These are phyloP conservation scores for Ceratocystis huliohia DNA, from an alignment of 2,329 filamentous ascomycete genomes.

Conservation along the genomic window DNA sequence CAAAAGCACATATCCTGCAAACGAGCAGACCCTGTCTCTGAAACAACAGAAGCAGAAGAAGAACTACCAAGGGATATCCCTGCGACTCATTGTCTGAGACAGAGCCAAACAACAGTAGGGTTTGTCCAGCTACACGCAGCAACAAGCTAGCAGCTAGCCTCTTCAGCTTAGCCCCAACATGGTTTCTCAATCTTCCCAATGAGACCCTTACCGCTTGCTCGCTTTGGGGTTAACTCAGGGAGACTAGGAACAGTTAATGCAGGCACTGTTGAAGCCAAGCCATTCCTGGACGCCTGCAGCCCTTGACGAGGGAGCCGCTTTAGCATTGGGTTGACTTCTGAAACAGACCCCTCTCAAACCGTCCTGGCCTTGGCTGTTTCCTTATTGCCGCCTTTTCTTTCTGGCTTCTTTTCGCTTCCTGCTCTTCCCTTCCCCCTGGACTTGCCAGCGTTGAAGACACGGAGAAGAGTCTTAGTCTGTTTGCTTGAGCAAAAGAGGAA, in stretches of 20 bases:
- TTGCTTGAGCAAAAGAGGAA: neutral
- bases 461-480: neutral
- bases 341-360: conserved; percentile 5
- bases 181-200: neutral
- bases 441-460: neutral
- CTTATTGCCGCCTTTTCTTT: conserved; percentile 1
- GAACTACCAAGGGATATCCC: neutral
- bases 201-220: conserved; percentile 1
- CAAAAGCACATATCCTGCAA: neutral
- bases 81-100: neutral
- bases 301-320: conserved; percentile 9
- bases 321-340: conserved; percentile 13
- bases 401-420: neutral
- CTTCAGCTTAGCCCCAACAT: neutral
- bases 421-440: neutral
- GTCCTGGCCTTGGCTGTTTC: neutral
- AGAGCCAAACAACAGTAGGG: neutral
- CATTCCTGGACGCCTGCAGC: conserved; percentile 15
- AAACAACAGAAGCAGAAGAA: neutral
- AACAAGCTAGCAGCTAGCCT: neutral
- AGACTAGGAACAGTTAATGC: conserved; percentile 12
- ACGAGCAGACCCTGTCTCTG: neutral
- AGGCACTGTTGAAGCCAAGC: conserved; percentile 10
- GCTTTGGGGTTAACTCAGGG: conserved; percentile 1
- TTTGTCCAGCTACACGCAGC: neutral